Percentiles rank a stretch among this genome's conserved stretches.
Evolutionary conservation across 1,284 basidiomycete genomes (phyloP).

Genomic region (Ganoderma sinense): DNA sequence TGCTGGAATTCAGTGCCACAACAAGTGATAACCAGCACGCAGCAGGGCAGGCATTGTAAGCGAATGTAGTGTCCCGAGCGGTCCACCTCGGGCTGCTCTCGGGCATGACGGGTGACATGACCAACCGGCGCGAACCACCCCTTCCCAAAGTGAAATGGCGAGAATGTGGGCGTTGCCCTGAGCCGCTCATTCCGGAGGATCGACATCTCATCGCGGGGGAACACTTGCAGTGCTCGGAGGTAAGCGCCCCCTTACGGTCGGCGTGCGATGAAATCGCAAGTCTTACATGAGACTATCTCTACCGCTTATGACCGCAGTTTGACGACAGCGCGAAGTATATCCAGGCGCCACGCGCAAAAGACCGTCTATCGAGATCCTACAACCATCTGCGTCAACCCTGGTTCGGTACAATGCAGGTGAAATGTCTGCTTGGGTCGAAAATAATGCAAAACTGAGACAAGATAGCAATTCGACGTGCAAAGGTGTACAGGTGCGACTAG

Average conservation of each 20-base stretch:
- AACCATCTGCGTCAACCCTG: not conserved
- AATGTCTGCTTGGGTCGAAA: too few relatives aligned
- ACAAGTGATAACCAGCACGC: not conserved
- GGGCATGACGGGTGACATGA: not conserved
- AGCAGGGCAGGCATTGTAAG: not conserved
- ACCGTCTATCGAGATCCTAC: not conserved
- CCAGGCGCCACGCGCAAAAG: not conserved
- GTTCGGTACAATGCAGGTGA: too few relatives aligned
- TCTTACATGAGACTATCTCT: not conserved
- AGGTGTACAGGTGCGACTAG: conserved; percentile 26
- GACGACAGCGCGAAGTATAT: not conserved
- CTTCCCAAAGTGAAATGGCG: not conserved
- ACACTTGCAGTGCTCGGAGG: not conserved
- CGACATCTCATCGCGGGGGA: not conserved
- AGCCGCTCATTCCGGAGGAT: not conserved
- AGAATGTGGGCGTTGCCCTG: not conserved
- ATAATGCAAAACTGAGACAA: not conserved
- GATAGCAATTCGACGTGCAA: conserved; percentile 16
- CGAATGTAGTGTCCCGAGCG: not conserved
- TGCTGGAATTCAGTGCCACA: not conserved
- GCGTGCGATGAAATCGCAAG: not conserved
- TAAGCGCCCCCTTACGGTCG: not conserved
- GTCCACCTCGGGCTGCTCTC: not conserved
- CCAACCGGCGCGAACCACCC: not conserved
- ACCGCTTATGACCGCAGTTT: not conserved